Evolutionary conservation across 2,329 filamentous ascomycete species (phyloP).

Genomic region (Alternaria angustiovoidea): DNA sequence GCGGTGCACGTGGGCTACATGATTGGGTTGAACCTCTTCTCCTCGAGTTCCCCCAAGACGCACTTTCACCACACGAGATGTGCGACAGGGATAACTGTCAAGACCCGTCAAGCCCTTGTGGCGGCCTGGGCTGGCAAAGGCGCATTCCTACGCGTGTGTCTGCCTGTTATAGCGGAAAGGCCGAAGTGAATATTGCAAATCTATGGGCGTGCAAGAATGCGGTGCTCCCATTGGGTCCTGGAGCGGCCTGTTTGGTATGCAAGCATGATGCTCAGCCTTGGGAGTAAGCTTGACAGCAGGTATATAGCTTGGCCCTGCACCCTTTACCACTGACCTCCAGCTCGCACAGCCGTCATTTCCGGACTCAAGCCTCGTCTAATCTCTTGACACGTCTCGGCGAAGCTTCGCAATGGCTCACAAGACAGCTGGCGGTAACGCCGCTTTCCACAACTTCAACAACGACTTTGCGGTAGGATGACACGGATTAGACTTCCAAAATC

Average conservation of each 20-base stretch:
- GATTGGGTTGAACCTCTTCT: slow-evolving; percentile 2
- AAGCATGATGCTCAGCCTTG: slow-evolving; percentile 2
- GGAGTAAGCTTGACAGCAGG: slow-evolving; percentile 10
- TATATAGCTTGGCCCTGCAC: slow-evolving; percentile 19
- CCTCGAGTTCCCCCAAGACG: background rate
- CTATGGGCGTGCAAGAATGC: slow-evolving; percentile 1
- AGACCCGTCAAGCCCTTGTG: slow-evolving; percentile 13
- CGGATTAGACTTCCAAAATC: too few relatives aligned
- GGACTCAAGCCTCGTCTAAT: slow-evolving; percentile 19
- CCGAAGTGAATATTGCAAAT: background rate
- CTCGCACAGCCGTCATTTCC: slow-evolving; percentile 4
- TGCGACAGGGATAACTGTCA: slow-evolving; percentile 4
- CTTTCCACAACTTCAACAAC: slow-evolving; percentile 41
- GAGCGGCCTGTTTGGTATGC: background rate
- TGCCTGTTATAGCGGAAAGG: slow-evolving; percentile 5
- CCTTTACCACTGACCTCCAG: slow-evolving; percentile 5
- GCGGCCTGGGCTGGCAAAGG: slow-evolving; percentile 17
- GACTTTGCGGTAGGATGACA: slow-evolving; percentile 40
- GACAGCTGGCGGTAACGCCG: slow-evolving; percentile 34
- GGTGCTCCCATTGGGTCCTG: slow-evolving; percentile 4
- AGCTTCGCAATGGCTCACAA: slow-evolving; percentile 25
- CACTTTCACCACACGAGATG: slow-evolving; percentile 6
- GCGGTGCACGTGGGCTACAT: slow-evolving; percentile 9
- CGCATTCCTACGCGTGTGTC: background rate
- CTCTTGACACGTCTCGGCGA: slow-evolving; percentile 18